phyloP scores from a whole-genome alignment of 1,284 basidiomycete species.

The Leccinum colubrinum region DNA sequence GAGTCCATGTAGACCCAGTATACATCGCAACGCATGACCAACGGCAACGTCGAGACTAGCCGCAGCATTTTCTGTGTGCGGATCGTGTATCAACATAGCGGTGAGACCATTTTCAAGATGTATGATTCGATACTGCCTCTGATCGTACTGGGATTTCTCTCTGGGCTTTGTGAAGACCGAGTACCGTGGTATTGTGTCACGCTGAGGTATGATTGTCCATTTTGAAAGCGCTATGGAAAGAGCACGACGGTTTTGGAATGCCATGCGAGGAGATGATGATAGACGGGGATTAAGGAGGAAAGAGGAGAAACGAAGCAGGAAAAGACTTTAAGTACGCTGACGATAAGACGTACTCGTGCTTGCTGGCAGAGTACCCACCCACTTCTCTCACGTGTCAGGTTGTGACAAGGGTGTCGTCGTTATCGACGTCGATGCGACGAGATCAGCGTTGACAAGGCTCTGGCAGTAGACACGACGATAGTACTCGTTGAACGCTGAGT shows the following conservation, averaged over 20 bases:
- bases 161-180: conserved; percentile 65
- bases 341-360: neutral
- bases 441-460: neutral
- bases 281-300: conserved; percentile 8
- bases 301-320: conserved; percentile 13
- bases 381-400: conserved; percentile 19
- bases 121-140: conserved; percentile 80
- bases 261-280: neutral
- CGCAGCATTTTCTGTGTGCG: conserved; percentile 90
- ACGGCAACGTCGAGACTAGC: conserved; percentile 96
- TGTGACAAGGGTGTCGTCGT: neutral
- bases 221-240: conserved; percentile 25
- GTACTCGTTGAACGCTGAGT: neutral
- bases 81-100: conserved; percentile 85
- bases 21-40: conserved; percentile 55
- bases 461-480: neutral
- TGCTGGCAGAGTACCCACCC: conserved; percentile 15
- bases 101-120: conserved; percentile 87
- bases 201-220: conserved; percentile 21
- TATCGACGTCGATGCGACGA: neutral
- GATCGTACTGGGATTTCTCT: conserved; percentile 75
- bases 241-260: conserved; percentile 8
- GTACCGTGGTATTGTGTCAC: conserved; percentile 38
- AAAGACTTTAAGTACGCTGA: neutral
- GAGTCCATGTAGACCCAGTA: too few relatives aligned